Percentiles rank a stretch among this genome's conserved stretches.
Evolutionary conservation across 441 rosid genomes (phyloP).

Genomic region (Adansonia madagascariensis): DNA sequence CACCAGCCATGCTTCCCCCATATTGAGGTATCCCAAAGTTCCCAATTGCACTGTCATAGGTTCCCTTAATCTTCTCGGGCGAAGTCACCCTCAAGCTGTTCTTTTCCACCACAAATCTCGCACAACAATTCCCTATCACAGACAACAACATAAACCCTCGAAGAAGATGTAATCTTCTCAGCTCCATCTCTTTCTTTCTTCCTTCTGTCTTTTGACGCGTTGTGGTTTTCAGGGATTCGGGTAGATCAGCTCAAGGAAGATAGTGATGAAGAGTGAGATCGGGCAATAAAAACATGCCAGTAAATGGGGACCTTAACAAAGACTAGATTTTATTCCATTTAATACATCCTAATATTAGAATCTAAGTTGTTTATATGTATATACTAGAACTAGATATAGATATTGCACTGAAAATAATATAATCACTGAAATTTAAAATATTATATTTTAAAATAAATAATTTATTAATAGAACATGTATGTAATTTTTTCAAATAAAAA

Average conservation of each 20-base stretch:
- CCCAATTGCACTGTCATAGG: slow-evolving; percentile 88
- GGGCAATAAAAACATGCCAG: not conserved
- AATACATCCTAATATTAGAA: no score
- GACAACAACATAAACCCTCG: slow-evolving; percentile 48
- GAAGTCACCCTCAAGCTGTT: slow-evolving; percentile 86
- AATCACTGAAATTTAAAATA: no score
- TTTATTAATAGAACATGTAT: no score
- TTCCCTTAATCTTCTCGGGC: slow-evolving; percentile 87
- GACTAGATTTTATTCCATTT: no score
- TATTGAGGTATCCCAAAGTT: slow-evolving; percentile 98
- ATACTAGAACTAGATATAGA: no score
- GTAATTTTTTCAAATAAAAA: no score
- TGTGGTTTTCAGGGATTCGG: slow-evolving; percentile 5
- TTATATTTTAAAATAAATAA: no score
- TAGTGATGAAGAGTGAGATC: not conserved
- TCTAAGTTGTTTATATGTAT: no score
- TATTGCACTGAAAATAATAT: no score
- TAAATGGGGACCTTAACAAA: not conserved
- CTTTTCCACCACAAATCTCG: slow-evolving; percentile 95
- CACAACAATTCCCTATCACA: slow-evolving; percentile 33
- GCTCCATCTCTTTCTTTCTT: slow-evolving; percentile 10
- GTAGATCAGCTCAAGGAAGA: not conserved
- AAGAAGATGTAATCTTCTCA: slow-evolving; percentile 18
- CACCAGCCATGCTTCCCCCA: slow-evolving; percentile 97
- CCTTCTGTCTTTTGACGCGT: not conserved